Conservation (phyloP, 228 moss, liverwort and hornwort genomes). For the Sphagnum magellanicum region DNA sequence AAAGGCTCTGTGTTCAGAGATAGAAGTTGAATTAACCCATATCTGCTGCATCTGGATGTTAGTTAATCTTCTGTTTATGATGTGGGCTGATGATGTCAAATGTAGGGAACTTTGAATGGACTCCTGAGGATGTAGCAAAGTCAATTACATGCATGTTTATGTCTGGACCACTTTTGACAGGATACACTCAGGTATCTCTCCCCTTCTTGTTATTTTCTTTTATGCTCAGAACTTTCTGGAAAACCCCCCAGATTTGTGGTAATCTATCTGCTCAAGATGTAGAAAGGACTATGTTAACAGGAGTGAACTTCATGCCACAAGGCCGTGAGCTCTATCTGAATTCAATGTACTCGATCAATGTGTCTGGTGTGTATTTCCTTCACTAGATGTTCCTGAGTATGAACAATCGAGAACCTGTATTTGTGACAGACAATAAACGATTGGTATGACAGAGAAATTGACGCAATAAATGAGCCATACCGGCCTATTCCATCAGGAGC, state of each 20-base stretch:
- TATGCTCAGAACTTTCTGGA: no score
- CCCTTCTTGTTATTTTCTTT: background rate
- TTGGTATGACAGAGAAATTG: conserved; percentile 93
- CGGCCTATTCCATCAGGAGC: conserved; percentile 98
- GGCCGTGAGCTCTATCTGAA: no score
- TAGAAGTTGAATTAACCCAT: background rate
- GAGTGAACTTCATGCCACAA: no score
- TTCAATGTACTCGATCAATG: no score
- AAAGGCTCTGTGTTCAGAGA: background rate
- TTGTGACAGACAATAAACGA: conserved; percentile 84
- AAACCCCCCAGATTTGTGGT: no score
- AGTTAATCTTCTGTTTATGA: no score
- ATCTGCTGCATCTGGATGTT: no score
- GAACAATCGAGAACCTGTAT: no score
- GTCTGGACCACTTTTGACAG: conserved; percentile 92
- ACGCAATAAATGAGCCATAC: conserved; percentile 97
- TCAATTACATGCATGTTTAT: conserved; percentile 91
- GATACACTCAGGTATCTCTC: conserved; percentile 81
- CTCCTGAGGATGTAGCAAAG: conserved; percentile 77
- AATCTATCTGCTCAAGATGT: no score
- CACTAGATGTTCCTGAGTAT: no score
- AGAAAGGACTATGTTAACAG: no score
- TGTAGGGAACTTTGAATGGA: conserved; percentile 86
- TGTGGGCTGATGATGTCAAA: background rate
- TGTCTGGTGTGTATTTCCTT: no score